These are phyloP conservation scores for Pigoraptor vietnamica DNA, from an alignment of 78 protist species.

Conservation along the genomic window DNA sequence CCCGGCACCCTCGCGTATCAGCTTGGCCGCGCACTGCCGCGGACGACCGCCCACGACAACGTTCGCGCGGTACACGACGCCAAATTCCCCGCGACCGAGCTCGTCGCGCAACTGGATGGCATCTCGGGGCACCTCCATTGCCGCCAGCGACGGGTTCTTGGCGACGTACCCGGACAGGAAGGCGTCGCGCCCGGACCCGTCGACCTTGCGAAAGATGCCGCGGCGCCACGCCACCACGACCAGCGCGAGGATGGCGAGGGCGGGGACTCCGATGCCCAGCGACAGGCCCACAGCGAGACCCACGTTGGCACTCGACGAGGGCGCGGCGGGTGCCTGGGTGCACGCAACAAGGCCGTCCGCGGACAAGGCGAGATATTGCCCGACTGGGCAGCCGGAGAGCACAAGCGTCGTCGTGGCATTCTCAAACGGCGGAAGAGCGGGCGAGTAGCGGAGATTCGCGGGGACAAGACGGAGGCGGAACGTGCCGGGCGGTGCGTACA, in stretches of 20 bases:
- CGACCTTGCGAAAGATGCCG: neutral
- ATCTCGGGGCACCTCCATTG: neutral
- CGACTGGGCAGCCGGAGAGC: neutral
- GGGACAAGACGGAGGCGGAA: neutral
- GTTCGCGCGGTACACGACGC: neutral
- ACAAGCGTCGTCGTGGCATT: neutral
- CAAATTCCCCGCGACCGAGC: neutral
- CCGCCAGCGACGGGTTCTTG: neutral
- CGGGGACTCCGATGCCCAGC: neutral
- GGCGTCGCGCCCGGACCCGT: neutral
- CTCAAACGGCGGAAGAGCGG: neutral
- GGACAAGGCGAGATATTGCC: neutral
- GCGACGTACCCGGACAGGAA: neutral
- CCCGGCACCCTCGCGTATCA: neutral
- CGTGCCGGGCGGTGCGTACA: neutral
- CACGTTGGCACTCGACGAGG: neutral
- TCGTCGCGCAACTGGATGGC: neutral
- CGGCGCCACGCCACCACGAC: neutral
- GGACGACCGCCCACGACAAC: neutral
- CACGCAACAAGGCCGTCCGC: neutral
- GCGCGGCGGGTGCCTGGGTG: neutral
- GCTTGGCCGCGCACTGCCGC: neutral
- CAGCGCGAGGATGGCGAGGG: neutral
- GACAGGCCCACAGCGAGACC: neutral
- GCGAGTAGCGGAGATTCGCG: neutral